phyloP scores from a whole-genome alignment of 2,329 filamentous ascomycete species.

The Stagonosporopsis chrysanthemi region DNA sequence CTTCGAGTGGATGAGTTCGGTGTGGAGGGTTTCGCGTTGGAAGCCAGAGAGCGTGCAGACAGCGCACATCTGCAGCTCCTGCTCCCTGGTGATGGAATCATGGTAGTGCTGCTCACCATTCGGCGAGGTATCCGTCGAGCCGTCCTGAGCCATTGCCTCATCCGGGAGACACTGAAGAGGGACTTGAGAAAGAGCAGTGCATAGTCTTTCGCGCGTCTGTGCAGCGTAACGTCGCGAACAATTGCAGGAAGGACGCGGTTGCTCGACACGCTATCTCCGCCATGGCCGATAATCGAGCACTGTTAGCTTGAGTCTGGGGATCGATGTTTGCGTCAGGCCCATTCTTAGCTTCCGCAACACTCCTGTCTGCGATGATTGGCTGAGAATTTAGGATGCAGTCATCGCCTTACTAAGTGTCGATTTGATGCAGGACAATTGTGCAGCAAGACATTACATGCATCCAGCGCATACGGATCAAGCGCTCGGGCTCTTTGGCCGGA shows the following conservation, averaged over 20 bases:
- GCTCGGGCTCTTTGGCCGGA: background rate
- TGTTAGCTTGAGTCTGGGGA: constrained; percentile 6
- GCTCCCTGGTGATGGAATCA: constrained; percentile 15
- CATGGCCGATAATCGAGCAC: constrained; percentile 1
- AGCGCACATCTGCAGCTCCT: constrained; percentile 14
- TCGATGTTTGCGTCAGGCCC: constrained; percentile 9
- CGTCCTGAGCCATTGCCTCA: constrained; percentile 11
- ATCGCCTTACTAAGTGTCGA: background rate
- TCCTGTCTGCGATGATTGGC: background rate
- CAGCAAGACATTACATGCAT: background rate
- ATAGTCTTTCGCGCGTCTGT: background rate
- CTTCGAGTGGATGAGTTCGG: constrained; percentile 20
- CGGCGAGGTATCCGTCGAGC: background rate
- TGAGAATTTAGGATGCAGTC: background rate
- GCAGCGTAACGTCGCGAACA: background rate
- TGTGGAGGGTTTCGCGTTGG: constrained; percentile 12
- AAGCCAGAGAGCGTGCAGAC: constrained; percentile 15
- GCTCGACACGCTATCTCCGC: background rate
- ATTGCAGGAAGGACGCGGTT: background rate
- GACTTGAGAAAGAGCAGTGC: background rate
- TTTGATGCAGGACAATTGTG: background rate
- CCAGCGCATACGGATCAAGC: background rate
- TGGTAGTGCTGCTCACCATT: constrained; percentile 15
- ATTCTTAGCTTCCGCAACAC: constrained; percentile 3
- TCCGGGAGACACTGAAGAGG: background rate